phyloP scores from a whole-genome alignment of 257 asterid genomes.

The Salvia hispanica region DNA sequence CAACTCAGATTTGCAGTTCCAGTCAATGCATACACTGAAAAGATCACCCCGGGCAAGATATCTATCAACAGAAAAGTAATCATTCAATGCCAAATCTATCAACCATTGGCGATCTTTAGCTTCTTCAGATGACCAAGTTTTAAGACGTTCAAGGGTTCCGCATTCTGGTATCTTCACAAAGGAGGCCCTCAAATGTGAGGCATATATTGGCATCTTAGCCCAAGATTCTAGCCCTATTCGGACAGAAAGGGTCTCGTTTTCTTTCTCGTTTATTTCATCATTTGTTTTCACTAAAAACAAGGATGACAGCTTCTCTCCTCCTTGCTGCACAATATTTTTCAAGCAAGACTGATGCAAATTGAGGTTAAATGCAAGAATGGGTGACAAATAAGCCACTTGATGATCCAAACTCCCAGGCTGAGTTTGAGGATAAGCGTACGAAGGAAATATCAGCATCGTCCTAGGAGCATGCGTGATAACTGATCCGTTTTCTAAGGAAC shows the following conservation, averaged over 20 bases:
- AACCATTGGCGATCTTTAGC: conserved; percentile 78
- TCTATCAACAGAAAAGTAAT: conserved; percentile 79
- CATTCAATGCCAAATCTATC: conserved; percentile 73
- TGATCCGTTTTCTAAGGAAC: conserved; percentile 30
- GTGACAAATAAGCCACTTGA: conserved; percentile 79
- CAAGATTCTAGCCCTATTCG: conserved; percentile 61
- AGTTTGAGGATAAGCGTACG: conserved; percentile 49
- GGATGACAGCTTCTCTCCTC: conserved; percentile 59
- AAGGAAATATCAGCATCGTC: conserved; percentile 60
- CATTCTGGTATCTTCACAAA: conserved; percentile 93
- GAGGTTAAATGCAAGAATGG: conserved; percentile 77
- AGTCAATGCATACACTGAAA: conserved; percentile 60
- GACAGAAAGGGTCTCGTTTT: conserved; percentile 38
- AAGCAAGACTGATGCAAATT: conserved; percentile 68
- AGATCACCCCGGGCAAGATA: conserved; percentile 82
- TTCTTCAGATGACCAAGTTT: conserved; percentile 59
- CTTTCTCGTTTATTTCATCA: conserved; percentile 42
- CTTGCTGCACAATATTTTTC: conserved; percentile 63
- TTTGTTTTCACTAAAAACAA: conserved; percentile 53
- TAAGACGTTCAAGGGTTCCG: conserved; percentile 69
- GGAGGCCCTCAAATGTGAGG: conserved; percentile 86
- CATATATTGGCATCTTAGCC: conserved; percentile 65
- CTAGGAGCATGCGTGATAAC: conserved; percentile 35
- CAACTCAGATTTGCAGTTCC: conserved; percentile 85
- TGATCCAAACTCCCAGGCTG: conserved; percentile 44